Evolutionary conservation across 2,329 filamentous ascomycete species (phyloP).

Genomic region (Massarina eburnea): DNA sequence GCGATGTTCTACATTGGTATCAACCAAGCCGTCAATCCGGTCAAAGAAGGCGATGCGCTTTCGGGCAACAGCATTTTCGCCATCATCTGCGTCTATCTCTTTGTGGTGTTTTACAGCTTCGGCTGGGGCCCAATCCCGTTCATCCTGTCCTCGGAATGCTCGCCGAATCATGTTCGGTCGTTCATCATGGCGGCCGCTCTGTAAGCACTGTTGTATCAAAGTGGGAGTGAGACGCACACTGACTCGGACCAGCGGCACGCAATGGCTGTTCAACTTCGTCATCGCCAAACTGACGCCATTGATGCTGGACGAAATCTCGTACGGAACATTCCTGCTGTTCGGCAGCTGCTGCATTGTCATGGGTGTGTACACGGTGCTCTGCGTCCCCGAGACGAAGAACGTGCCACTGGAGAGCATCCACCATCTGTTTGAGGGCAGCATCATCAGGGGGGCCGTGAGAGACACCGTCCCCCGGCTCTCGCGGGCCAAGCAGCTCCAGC

Average conservation of each 20-base stretch:
- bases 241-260: too few species aligned
- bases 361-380: constrained; percentile 46
- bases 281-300: constrained; percentile 44
- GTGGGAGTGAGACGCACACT: too few species aligned
- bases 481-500: constrained; percentile 40
- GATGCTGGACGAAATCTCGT: constrained; percentile 47
- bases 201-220: too few species aligned
- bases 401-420: constrained; percentile 47
- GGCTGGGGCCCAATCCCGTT: constrained; percentile 52
- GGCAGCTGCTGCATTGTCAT: constrained; percentile 46
- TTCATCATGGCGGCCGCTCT: constrained; percentile 48
- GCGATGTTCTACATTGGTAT: constrained; percentile 44
- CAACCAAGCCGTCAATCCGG: constrained; percentile 40
- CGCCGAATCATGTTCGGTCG: constrained; percentile 44
- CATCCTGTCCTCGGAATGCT: constrained; percentile 47
- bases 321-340: constrained; percentile 49
- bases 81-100: constrained; percentile 56
- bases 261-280: constrained; percentile 48
- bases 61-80: constrained; percentile 46
- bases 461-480: constrained; percentile 43
- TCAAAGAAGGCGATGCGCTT: constrained; percentile 27
- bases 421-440: constrained; percentile 46
- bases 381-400: constrained; percentile 48
- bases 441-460: constrained; percentile 43
- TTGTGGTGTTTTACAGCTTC: constrained; percentile 51